Conservation (phyloP, 1,284 basidiomycete species). For the Lentinus polychrous region DNA sequence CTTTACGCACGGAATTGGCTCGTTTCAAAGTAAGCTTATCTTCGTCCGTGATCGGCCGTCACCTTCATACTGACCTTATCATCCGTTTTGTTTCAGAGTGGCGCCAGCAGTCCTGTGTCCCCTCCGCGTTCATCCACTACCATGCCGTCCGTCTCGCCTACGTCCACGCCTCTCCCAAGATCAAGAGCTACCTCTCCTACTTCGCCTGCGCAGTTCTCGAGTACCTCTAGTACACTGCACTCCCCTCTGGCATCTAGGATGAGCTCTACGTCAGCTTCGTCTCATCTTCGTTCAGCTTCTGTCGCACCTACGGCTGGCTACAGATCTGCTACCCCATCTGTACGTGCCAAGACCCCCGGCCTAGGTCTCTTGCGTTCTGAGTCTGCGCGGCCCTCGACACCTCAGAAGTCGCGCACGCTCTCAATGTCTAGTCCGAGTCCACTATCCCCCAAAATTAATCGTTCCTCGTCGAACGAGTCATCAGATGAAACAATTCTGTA, state of each 20-base stretch:
- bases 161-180: slow-evolving; percentile 17
- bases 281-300: slow-evolving; percentile 18
- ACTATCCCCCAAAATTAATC: slow-evolving; percentile 21
- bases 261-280: slow-evolving; percentile 4
- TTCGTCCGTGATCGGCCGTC: slow-evolving; percentile 16
- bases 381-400: slow-evolving; percentile 19
- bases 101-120: background rate
- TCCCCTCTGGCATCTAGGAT: slow-evolving; percentile 18
- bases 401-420: slow-evolving; percentile 20
- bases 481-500: slow-evolving; percentile 21
- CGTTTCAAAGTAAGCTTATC: slow-evolving; percentile 27
- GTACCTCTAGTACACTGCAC: slow-evolving; percentile 18
- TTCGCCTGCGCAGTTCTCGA: slow-evolving; percentile 20
- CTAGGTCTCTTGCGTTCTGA: slow-evolving; percentile 12
- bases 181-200: slow-evolving; percentile 27
- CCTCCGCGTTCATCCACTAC: background rate
- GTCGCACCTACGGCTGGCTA: slow-evolving; percentile 17
- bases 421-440: slow-evolving; percentile 24
- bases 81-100: slow-evolving; percentile 7
- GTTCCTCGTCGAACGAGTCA: slow-evolving; percentile 21
- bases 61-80: slow-evolving; percentile 17
- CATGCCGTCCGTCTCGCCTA: slow-evolving; percentile 19
- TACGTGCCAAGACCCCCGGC: slow-evolving; percentile 20
- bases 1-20: slow-evolving; percentile 56
- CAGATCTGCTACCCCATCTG: slow-evolving; percentile 22